Conservation (phyloP, 2,329 filamentous ascomycete species). For the Colletotrichum lini region DNA sequence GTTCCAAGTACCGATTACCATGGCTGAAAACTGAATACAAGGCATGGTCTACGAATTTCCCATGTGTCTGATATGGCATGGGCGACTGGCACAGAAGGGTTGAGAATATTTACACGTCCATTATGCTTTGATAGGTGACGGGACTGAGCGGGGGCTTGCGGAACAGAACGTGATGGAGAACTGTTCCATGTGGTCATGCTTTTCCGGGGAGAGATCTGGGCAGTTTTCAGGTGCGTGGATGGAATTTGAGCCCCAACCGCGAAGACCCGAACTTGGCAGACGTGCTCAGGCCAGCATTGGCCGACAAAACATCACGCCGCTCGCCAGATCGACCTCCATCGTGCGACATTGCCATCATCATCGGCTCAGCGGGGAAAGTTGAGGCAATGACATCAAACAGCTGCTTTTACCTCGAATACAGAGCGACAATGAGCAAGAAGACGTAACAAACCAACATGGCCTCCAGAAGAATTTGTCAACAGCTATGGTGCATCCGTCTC, state of each 20-base stretch:
- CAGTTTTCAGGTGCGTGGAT: conserved; percentile 7
- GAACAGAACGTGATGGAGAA: background rate
- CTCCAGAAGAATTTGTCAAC: conserved; percentile 31
- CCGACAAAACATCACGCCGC: conserved; percentile 40
- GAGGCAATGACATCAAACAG: conserved; percentile 15
- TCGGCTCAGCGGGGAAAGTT: conserved; percentile 8
- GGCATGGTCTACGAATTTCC: no score
- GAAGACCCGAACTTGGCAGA: conserved; percentile 29
- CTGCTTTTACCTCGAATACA: background rate
- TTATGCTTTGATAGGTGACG: background rate
- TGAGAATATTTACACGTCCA: background rate
- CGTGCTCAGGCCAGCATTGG: conserved; percentile 38
- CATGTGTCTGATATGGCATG: no score
- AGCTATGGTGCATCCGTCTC: conserved; percentile 35
- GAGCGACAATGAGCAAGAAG: background rate
- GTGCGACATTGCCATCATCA: conserved; percentile 40
- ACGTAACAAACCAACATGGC: conserved; percentile 11
- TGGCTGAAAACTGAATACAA: no score
- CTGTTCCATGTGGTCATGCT: conserved; percentile 12
- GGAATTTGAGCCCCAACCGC: conserved; percentile 17
- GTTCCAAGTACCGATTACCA: no score
- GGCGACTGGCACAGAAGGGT: no score
- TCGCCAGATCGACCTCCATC: conserved; percentile 16
- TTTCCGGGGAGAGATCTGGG: conserved; percentile 35
- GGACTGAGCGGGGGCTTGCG: conserved; percentile 16